Base-by-base conservation (phyloP, 495 filamentous ascomycete genomes). In the Niebla homalea region DNA sequence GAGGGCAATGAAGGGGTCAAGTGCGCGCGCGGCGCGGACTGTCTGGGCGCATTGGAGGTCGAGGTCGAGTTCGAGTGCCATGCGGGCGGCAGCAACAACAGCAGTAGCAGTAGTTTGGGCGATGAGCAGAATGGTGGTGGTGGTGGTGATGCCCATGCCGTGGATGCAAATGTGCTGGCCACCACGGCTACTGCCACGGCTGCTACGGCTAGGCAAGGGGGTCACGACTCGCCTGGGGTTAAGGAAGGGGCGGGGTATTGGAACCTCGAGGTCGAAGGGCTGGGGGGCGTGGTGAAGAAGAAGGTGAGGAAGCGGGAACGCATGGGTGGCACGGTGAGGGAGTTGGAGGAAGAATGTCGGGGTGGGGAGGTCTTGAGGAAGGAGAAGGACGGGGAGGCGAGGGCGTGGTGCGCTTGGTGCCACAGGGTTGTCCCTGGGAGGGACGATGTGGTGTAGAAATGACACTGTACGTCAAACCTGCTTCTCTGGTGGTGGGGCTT, bases 1-100 rank as follows among this genome's bases (percentile, higher is more conserved):
- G 87, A 93, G 58, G 89, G 88, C 48, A 78, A 85, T 59, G 81
- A 89, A 53, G 87, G 89, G 37, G 85, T 93, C 3, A 78, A 84
- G 55, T 94, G 89, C 61, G 87, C 85, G 0, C 77, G 84, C 16
- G 83, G 78, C 25, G 67, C 67, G 14, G 59, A 67, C 5, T 95
- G 89, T 64, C 76, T 84, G 25, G 85, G 79, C 1, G 80, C 79
- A 0, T 66, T 77, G 48, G 81, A 83, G 55, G 79, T 83, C 14
- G 87, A 90, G 62, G 71, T 89, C 15, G 86, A 90, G 56, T 81
- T 81, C 5, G 87, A 90, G 59, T 85, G 83, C 56, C 77, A 77
- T 23, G 76, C 52, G 68, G 71, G 12, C 62, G 68, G 8, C 68
- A 69, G 7, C 51, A 62, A 40, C 55, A 64, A 15, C 42, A 43